Evolutionary conservation across 2,329 filamentous ascomycete genomes (phyloP), one percentile per base, ranked within the genome.

Genomic region (Colletotrichum tanaceti): DNA sequence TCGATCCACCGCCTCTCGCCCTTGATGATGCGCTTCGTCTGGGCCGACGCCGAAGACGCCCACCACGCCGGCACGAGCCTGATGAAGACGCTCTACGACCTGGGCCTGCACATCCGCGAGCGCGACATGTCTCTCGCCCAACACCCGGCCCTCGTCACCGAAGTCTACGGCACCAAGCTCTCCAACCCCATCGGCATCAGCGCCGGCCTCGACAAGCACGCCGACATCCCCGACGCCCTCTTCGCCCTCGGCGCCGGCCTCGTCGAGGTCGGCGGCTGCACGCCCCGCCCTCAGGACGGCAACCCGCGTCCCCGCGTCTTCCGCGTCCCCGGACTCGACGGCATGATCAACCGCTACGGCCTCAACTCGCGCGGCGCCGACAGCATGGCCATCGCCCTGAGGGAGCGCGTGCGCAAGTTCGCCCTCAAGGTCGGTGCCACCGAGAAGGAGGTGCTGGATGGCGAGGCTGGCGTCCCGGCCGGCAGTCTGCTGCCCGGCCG

Each of bases 121-220:
- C 90, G 96, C 61, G 87, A 88, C 44, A 73, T 73, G 24, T 70
- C 75, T 2, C 71, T 78, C n/a, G 67, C 70, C 28, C 72, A 79
- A 32, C 72, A 76, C 13, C 74, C 79, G 6, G 76, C 77, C 20
- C 74, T 81, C 5, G 73, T 76, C 22, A 74, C 77, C 18, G 77
- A 82, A 14, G 90, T 98, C 22, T 98, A 97, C 77, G 93, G 92
- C 43, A 87, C 91, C 70, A 85, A 83, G 4, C 81, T 99, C 54
- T 84, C 87, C 74, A 98, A 98, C 80, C 96, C 96, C 1, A 90
- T 99, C 74, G 96, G 92, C 65, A 97, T 97, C 71, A 97, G 93
- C n/a, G 96, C 93, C 5, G 96, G 96, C 11, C 89, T 99, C 50
- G 96, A 98, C 83, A 98, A 99, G 84, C 88, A 97, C 76, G 96